phyloP scores from a whole-genome alignment of 257 asterid genomes.

The Forsythia viridissima region DNA sequence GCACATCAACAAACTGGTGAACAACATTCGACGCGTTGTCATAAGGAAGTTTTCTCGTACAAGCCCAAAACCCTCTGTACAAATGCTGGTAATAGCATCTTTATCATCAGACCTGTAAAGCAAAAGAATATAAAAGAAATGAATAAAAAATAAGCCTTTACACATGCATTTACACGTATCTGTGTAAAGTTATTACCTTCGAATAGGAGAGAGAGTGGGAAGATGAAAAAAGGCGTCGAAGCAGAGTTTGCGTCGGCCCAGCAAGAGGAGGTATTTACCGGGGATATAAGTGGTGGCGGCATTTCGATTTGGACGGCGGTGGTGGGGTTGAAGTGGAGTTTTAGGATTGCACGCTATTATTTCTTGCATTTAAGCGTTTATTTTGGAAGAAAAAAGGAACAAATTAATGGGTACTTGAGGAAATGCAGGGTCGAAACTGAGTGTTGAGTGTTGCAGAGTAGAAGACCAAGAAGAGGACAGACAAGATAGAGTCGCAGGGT shows the following conservation, averaged over 20 bases:
- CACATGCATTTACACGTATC: neutral
- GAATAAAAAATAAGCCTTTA: neutral
- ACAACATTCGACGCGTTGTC: conserved; percentile 63
- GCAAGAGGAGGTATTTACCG: conserved; percentile 29
- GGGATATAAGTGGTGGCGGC: conserved; percentile 15
- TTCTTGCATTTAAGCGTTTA: conserved; percentile 35
- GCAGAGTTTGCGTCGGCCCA: conserved; percentile 88
- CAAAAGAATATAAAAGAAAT: neutral
- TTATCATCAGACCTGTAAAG: conserved; percentile 38
- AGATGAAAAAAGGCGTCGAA: conserved; percentile 50
- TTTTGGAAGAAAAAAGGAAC: neutral
- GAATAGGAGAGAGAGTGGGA: conserved; percentile 33
- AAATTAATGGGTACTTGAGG: neutral
- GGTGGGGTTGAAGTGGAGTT: conserved; percentile 32
- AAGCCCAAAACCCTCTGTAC: conserved; percentile 24
- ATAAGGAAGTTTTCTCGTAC: conserved; percentile 31
- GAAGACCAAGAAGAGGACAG: too few relatives aligned
- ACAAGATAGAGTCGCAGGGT: too few relatives aligned
- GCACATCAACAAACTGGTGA: conserved; percentile 51
- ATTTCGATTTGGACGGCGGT: conserved; percentile 8
- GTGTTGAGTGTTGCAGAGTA: too few relatives aligned
- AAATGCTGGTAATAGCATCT: conserved; percentile 19
- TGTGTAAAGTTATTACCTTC: conserved; percentile 32
- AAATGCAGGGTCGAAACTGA: neutral
- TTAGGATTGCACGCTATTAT: conserved; percentile 26